Evolutionary conservation across 2,329 filamentous ascomycete species (phyloP), one percentile per base, ranked within the genome.

Genomic region (Esteya vermicola): DNA sequence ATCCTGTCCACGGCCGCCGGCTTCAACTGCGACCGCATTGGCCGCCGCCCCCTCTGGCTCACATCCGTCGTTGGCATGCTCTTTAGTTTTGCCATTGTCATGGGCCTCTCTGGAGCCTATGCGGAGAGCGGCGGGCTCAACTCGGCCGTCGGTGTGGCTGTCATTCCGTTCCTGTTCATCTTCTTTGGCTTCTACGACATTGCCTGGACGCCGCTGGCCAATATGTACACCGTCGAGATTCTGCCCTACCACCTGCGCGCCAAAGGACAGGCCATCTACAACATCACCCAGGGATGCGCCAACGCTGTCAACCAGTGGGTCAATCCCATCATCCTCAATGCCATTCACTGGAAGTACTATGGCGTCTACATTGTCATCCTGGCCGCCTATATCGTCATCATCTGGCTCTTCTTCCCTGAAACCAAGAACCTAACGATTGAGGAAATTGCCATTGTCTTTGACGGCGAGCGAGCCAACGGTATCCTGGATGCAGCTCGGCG

Each of bases 221-320:
- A 16, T 9, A 8, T 16, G 10, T 31, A 31, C 28, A 16, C 14
- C 28, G 14, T 16, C 10, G 28, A 31, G 28, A 66, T 68, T 44
- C 51, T 64, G 10, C 59, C 59, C 0, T 63, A 53, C 45, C 52
- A 53, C 12, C 48, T 62, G 8, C 58, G 60, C 7, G 50, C 55
- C 14, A 54, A 55, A 39, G 59, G 57, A 6, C 38, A 40, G 2
- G 51, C 55, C 28, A 49, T 45, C 39, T 52, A 38, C 47, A 56
- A 48, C 40, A 38, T 48, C 13, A 48, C 50, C 23, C 47, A 49
- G 3, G 47, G 51, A 7, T 39, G 50, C 9, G 47, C 46, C 6
- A 41, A 48, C 26, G 47, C 52, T 31, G 60, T 63, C 47, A 62
- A 62, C 44, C 55, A 57, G 40, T 63, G 58, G 36, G 59, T 60